These are phyloP conservation scores for Ogataea thermomethanolica DNA, from an alignment of 805 yeast species.

Conservation along the genomic window DNA sequence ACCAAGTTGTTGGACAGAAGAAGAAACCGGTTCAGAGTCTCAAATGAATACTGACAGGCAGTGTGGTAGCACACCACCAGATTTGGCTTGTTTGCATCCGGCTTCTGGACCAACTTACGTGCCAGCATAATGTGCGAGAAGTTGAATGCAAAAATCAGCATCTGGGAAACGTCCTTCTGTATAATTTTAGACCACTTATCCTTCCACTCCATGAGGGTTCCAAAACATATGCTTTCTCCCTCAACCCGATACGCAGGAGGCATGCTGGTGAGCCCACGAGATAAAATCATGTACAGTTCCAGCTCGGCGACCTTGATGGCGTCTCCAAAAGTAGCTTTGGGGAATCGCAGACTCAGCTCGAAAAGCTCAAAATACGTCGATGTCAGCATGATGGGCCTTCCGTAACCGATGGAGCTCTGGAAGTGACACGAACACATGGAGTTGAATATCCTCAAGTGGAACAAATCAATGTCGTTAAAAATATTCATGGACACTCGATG, in stretches of 20 bases:
- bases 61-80: conserved; percentile 32
- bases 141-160: conserved; percentile 45
- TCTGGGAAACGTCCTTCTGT: conserved; percentile 46
- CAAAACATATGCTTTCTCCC: conserved; percentile 24
- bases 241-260: conserved; percentile 3
- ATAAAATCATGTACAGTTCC: conserved; percentile 34
- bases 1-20: conserved; percentile 43
- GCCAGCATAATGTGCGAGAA: conserved; percentile 43
- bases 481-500: conserved; percentile 32
- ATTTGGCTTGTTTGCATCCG: background rate
- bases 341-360: conserved; percentile 43
- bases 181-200: conserved; percentile 43
- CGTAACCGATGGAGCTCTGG: conserved; percentile 48
- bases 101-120: conserved; percentile 32
- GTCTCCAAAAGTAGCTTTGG: conserved; percentile 51
- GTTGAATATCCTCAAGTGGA: conserved; percentile 52
- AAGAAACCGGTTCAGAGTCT: conserved; percentile 43
- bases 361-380: conserved; percentile 40
- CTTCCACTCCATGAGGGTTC: conserved; percentile 45
- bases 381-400: conserved; percentile 42
- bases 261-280: conserved; percentile 14
- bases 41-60: conserved; percentile 42
- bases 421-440: conserved; percentile 50
- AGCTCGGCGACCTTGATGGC: conserved; percentile 51
- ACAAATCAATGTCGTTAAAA: conserved; percentile 39